Conservation (phyloP, 106 monocot genomes). For the Dendrobium catenatum region DNA sequence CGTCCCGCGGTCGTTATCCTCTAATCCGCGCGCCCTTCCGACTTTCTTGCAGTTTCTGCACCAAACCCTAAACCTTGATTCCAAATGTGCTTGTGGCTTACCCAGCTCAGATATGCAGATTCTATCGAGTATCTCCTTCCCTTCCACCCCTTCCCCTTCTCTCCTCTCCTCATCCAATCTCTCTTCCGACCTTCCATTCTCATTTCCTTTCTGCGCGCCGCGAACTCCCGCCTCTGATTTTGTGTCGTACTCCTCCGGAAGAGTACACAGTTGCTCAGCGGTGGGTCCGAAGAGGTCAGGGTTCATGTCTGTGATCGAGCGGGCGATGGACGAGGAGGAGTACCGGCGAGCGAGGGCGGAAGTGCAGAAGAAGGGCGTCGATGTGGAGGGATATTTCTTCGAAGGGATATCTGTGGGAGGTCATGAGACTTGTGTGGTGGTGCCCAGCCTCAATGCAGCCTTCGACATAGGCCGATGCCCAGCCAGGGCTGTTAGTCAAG, state of each 20-base stretch:
- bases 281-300: conserved; percentile 26
- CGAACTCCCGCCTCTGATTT: not conserved
- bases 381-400: conserved; percentile 69
- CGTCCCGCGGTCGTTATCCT: not conserved
- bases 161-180: not conserved
- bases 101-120: conserved; percentile 4
- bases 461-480: conserved; percentile 94
- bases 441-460: conserved; percentile 65
- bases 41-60: too few relatives aligned
- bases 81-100: not conserved
- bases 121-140: not conserved
- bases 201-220: not conserved
- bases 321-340: conserved; percentile 84
- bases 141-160: not conserved
- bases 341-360: conserved; percentile 74
- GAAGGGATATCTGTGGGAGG: conserved; percentile 88
- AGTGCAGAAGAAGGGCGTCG: conserved; percentile 77
- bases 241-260: not conserved
- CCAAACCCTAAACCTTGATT: conserved; percentile 5
- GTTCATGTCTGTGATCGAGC: conserved; percentile 57
- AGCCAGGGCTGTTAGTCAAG: conserved; percentile 66
- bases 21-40: not conserved
- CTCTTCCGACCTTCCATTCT: not conserved
- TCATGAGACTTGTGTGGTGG: conserved; percentile 81
- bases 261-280: conserved; percentile 3